A percentile compares a stretch with the other conserved stretches of the same genome.
These are phyloP conservation scores for Botrytis hyacinthi DNA, from an alignment of 2,329 filamentous ascomycete species.

Conservation along the genomic window DNA sequence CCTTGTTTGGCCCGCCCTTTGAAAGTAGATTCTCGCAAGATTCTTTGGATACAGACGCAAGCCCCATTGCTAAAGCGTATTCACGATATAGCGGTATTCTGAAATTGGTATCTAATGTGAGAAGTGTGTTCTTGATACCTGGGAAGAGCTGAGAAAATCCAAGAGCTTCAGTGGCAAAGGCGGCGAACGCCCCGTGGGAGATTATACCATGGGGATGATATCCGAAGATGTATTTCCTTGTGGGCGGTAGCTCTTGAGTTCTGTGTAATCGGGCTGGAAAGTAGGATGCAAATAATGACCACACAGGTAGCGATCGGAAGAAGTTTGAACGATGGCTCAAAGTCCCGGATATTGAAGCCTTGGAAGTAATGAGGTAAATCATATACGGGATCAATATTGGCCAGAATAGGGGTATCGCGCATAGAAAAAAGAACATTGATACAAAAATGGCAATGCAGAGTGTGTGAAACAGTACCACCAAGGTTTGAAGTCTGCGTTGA, in stretches of 20 bases:
- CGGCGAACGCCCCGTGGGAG: conserved; percentile 89
- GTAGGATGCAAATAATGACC: conserved; percentile 88
- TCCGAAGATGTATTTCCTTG: conserved; percentile 91
- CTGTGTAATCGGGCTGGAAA: conserved; percentile 89
- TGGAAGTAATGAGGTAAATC: conserved; percentile 78
- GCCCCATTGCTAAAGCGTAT: conserved; percentile 84
- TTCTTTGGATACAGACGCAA: conserved; percentile 86
- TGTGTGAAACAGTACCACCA: conserved; percentile 73
- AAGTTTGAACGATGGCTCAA: conserved; percentile 73
- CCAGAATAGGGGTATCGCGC: conserved; percentile 90
- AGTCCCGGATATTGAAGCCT: conserved; percentile 71
- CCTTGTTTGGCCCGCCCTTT: conserved; percentile 68
- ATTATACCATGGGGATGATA: conserved; percentile 99
- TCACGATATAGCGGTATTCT: conserved; percentile 90
- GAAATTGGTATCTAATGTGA: conserved; percentile 96
- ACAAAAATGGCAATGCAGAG: conserved; percentile 68
- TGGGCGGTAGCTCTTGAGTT: conserved; percentile 73
- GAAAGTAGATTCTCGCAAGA: conserved; percentile 86
- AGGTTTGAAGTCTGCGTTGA: conserved; percentile 70
- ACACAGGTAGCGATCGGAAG: conserved; percentile 70
- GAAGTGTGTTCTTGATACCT: conserved; percentile 87
- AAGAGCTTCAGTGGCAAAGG: conserved; percentile 86
- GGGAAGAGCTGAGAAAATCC: conserved; percentile 87
- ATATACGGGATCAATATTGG: conserved; percentile 74
- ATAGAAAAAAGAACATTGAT: conserved; percentile 84